A percentile compares a stretch with the other conserved stretches of the same genome.
Conservation (phyloP, 2,329 filamentous ascomycete species). For the Ophiocordyceps unilateralis region DNA sequence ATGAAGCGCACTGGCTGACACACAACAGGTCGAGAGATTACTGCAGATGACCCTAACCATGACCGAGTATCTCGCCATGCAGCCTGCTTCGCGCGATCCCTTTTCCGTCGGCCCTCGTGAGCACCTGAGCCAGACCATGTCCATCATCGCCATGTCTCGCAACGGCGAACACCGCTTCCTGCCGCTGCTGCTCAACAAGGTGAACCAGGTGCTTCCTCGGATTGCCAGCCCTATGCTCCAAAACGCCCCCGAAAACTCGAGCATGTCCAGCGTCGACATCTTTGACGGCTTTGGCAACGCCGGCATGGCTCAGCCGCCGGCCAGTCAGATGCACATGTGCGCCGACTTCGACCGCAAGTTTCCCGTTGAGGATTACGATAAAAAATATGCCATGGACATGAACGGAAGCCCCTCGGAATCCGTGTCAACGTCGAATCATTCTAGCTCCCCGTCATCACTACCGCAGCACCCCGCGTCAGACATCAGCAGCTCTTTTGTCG, state of each 20-base stretch:
- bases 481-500: slow-evolving; percentile 32
- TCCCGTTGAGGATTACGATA: slow-evolving; percentile 24
- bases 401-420: slow-evolving; percentile 17
- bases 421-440: slow-evolving; percentile 12
- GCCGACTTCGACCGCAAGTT: slow-evolving; percentile 30
- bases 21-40: slow-evolving; percentile 53
- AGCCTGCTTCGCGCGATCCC: slow-evolving; percentile 39
- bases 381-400: slow-evolving; percentile 20
- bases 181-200: slow-evolving; percentile 59
- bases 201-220: slow-evolving; percentile 52
- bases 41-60: slow-evolving; percentile 60
- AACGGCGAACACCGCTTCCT: slow-evolving; percentile 61
- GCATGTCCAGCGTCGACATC: slow-evolving; percentile 39
- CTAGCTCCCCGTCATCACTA: slow-evolving; percentile 12
- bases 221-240: slow-evolving; percentile 43
- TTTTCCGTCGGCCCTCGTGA: slow-evolving; percentile 55
- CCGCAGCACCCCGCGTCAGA: slow-evolving; percentile 11
- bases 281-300: slow-evolving; percentile 50
- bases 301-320: slow-evolving; percentile 35
- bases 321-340: slow-evolving; percentile 23
- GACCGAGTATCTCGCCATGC: slow-evolving; percentile 53
- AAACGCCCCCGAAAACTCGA: slow-evolving; percentile 35
- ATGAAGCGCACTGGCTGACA: background rate
- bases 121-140: slow-evolving; percentile 52
- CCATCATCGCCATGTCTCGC: slow-evolving; percentile 52